A percentile compares a stretch with the other conserved stretches of the same genome.
Conservation (phyloP, 2,329 filamentous ascomycete genomes). For the Fusarium sp. region DNA sequence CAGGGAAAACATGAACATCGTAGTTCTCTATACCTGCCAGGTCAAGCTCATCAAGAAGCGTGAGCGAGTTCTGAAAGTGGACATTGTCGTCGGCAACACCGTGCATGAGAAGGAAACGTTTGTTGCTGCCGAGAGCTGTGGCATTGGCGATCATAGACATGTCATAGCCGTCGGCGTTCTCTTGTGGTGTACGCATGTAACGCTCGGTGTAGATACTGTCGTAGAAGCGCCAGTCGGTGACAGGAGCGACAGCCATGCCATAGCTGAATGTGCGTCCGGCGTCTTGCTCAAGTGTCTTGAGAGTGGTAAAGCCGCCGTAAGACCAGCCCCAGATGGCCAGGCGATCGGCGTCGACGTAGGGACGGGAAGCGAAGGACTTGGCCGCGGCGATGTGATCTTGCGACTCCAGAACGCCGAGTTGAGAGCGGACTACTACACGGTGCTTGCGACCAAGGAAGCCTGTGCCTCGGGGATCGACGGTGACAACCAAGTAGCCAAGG, state of each 20-base stretch:
- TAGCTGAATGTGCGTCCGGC: conserved; percentile 92
- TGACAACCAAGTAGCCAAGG: conserved; percentile 93
- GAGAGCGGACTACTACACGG: conserved; percentile 83
- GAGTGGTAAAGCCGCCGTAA: conserved; percentile 93
- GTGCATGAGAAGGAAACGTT: conserved; percentile 95
- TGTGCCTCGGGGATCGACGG: conserved; percentile 92
- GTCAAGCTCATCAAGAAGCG: conserved; percentile 87
- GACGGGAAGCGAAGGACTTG: conserved; percentile 82
- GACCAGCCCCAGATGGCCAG: conserved; percentile 99
- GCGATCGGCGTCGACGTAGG: conserved; percentile 83
- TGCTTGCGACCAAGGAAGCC: conserved; percentile 88
- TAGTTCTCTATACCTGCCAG: conserved; percentile 88
- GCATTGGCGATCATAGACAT: conserved; percentile 80
- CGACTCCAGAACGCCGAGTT: conserved; percentile 87
- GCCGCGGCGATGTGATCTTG: conserved; percentile 92
- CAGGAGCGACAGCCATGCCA: conserved; percentile 97
- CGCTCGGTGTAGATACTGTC: conserved; percentile 94
- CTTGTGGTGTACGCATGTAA: conserved; percentile 95
- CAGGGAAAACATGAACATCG: conserved; percentile 95
- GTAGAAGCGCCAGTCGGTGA: conserved; percentile 98
- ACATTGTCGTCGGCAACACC: conserved; percentile 98
- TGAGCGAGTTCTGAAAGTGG: conserved; percentile 94
- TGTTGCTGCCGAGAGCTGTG: conserved; percentile 77
- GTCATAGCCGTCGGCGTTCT: conserved; percentile 82
- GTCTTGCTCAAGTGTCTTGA: conserved; percentile 94